Evolutionary conservation across 73 alveolate species (phyloP).

Genomic region (Paramecium biaurelia): DNA sequence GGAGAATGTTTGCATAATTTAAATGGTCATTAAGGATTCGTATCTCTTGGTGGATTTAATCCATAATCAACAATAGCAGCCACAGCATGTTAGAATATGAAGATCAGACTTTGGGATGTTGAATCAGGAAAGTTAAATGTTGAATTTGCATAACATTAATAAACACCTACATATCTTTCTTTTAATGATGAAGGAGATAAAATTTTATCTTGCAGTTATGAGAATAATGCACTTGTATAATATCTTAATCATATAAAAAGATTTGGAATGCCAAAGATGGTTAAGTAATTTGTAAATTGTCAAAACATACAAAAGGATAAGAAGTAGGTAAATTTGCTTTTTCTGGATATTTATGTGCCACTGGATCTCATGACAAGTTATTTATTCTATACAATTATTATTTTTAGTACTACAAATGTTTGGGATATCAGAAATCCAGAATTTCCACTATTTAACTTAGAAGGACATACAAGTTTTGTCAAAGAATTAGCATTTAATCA

Average conservation of each 20-base stretch:
- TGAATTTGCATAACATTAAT: neutral
- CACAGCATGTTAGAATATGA: neutral
- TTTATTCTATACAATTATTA: neutral
- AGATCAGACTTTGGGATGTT: neutral
- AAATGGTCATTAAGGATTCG: neutral
- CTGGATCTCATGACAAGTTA: neutral
- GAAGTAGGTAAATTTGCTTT: neutral
- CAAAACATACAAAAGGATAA: neutral
- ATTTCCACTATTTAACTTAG: neutral
- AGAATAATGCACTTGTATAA: neutral
- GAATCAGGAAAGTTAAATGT: neutral
- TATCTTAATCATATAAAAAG: neutral
- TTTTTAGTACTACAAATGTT: neutral
- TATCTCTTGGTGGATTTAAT: neutral
- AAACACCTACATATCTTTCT: neutral
- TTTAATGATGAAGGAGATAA: neutral
- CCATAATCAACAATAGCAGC: neutral
- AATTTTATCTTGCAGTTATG: neutral
- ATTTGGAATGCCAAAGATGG: neutral
- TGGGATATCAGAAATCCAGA: neutral
- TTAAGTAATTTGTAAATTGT: neutral
- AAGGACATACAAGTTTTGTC: neutral
- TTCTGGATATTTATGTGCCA: neutral
- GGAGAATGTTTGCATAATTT: neutral
- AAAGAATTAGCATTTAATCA: neutral